phyloP scores from a whole-genome alignment of 1,284 basidiomycete genomes.

The Tilletia walkeri region DNA sequence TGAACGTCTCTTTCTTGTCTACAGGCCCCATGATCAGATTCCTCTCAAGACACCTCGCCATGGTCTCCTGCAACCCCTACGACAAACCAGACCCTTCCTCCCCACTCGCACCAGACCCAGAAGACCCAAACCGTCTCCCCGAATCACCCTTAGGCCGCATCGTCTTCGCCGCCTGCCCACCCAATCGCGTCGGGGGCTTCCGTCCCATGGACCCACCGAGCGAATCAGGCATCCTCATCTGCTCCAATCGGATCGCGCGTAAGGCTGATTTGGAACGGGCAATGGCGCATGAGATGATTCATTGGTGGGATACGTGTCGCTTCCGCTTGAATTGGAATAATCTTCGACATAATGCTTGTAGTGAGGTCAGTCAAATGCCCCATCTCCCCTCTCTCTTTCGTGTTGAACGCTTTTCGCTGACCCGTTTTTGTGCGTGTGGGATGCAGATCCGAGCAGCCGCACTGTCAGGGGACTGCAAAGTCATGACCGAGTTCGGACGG shows the following conservation, averaged over 20 bases:
- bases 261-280: conserved; percentile 89
- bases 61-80: conserved; percentile 47
- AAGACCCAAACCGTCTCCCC: background rate
- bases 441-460: conserved; percentile 86
- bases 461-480: conserved; percentile 86
- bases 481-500: conserved; percentile 68
- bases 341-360: conserved; percentile 88
- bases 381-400: background rate
- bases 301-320: conserved; percentile 90
- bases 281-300: conserved; percentile 88
- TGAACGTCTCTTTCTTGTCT: background rate
- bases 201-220: conserved; percentile 34
- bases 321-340: conserved; percentile 91
- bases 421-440: background rate
- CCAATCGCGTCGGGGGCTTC: conserved; percentile 48
- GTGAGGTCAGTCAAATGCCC: conserved; percentile 70
- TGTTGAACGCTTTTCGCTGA: background rate
- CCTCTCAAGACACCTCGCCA: conserved; percentile 49
- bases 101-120: background rate
- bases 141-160: conserved; percentile 31
- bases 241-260: conserved; percentile 60
- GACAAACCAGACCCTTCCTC: conserved; percentile 4
- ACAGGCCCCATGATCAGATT: conserved; percentile 53
- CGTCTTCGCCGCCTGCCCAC: conserved; percentile 43
- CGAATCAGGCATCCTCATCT: conserved; percentile 45